Evolutionary conservation across 495 filamentous ascomycete species (phyloP).

Genomic region (Trichocladium uniseriatum): DNA sequence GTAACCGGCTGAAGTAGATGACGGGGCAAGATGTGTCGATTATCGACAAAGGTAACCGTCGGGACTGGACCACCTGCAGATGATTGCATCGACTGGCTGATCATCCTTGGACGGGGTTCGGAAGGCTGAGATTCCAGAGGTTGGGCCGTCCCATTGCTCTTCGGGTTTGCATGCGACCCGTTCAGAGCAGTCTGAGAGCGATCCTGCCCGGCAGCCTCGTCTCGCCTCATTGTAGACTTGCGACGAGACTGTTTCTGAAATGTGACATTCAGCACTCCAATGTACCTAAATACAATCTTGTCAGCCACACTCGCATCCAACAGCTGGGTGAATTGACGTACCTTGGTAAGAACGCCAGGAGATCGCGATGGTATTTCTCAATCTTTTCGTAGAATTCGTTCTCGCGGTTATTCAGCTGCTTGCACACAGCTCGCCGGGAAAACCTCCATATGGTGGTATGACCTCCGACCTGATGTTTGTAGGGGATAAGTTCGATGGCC

Average conservation of each 20-base stretch:
- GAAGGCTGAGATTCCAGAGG: slow-evolving; percentile 1
- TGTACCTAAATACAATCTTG: slow-evolving; percentile 54
- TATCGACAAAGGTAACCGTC: slow-evolving; percentile 91
- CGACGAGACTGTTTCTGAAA: slow-evolving; percentile 76
- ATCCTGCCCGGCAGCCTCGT: slow-evolving; percentile 26
- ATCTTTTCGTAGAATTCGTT: slow-evolving; percentile 98
- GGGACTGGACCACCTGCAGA: slow-evolving; percentile 49
- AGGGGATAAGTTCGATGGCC: slow-evolving; percentile 92
- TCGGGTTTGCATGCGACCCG: slow-evolving; percentile 7
- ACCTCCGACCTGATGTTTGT: slow-evolving; percentile 93
- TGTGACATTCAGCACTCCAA: slow-evolving; percentile 93
- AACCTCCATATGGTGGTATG: slow-evolving; percentile 96
- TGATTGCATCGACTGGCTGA: slow-evolving; percentile 65
- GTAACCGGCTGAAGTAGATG: slow-evolving; percentile 51
- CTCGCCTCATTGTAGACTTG: slow-evolving; percentile 44
- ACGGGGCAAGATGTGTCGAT: slow-evolving; percentile 87
- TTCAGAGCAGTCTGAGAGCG: slow-evolving; percentile 3
- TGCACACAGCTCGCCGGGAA: slow-evolving; percentile 89
- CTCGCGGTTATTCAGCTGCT: slow-evolving; percentile 92
- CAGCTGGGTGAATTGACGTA: slow-evolving; percentile 35
- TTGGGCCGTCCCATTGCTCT: slow-evolving; percentile 9
- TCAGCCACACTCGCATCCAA: neutral
- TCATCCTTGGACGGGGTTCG: slow-evolving; percentile 43
- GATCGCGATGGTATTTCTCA: slow-evolving; percentile 77
- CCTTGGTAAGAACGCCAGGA: slow-evolving; percentile 87